A percentile compares a stretch with the other conserved stretches of the same genome.
These are phyloP conservation scores for Stenocarpella maydis DNA, from an alignment of 2,329 filamentous ascomycete species.

Conservation along the genomic window DNA sequence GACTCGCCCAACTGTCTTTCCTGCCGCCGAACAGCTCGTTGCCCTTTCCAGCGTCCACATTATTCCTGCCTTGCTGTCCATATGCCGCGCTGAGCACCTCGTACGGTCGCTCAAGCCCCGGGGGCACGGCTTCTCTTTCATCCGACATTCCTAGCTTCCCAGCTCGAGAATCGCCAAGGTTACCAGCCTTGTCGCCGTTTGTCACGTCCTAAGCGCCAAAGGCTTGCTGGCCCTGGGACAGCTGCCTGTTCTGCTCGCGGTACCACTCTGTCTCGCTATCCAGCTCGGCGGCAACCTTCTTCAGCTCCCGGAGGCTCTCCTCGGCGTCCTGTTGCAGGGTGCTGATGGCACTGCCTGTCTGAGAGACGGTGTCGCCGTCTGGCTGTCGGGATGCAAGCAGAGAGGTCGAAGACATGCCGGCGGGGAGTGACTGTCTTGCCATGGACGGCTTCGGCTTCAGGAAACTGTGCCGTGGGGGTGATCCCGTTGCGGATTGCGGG, in stretches of 20 bases:
- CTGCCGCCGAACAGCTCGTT: background rate
- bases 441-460: slow-evolving; percentile 7
- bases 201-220: slow-evolving; percentile 44
- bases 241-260: slow-evolving; percentile 52
- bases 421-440: slow-evolving; percentile 30
- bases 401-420: slow-evolving; percentile 24
- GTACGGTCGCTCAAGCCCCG: no score
- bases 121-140: background rate
- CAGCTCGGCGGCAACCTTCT: slow-evolving; percentile 53
- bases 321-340: slow-evolving; percentile 42
- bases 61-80: no score
- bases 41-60: background rate
- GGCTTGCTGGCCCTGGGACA: slow-evolving; percentile 42
- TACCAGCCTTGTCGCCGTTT: slow-evolving; percentile 39
- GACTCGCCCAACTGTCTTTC: background rate
- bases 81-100: no score
- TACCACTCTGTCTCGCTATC: slow-evolving; percentile 58
- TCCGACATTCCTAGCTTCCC: background rate
- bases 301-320: slow-evolving; percentile 53
- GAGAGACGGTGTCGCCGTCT: slow-evolving; percentile 18
- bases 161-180: background rate
- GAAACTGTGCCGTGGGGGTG: slow-evolving; percentile 28
- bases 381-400: slow-evolving; percentile 16
- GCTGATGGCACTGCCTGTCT: slow-evolving; percentile 51
- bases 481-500: slow-evolving; percentile 27